A percentile compares a stretch with the other conserved stretches of the same genome.
Evolutionary conservation across 495 filamentous ascomycete species (phyloP).

Genomic region (Xylaria bambusicola): DNA sequence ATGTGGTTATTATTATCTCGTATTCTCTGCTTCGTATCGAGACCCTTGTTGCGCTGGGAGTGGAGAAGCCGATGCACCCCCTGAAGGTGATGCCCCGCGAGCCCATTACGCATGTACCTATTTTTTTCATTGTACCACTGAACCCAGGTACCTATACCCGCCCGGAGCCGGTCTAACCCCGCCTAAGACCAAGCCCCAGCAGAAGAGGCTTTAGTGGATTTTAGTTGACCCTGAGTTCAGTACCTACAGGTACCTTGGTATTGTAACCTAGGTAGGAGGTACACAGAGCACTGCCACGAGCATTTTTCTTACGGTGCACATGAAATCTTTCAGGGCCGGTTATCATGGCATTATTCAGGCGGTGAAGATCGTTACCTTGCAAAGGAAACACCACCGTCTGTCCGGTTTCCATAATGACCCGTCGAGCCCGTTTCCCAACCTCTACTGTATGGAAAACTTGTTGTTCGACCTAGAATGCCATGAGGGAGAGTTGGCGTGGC

Average conservation of each 20-base stretch:
- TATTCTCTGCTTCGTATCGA: constrained; percentile 12
- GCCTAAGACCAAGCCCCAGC: constrained; percentile 3
- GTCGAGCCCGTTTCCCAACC: not conserved
- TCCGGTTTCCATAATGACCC: not conserved
- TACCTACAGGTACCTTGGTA: too few relatives aligned
- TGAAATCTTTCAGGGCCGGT: not conserved
- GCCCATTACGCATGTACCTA: not conserved
- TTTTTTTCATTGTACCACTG: too few relatives aligned
- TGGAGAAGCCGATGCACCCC: not conserved
- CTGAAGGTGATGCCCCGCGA: too few relatives aligned
- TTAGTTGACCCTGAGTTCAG: too few relatives aligned
- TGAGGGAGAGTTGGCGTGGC: not conserved
- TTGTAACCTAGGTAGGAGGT: too few relatives aligned
- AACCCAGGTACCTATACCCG: not conserved
- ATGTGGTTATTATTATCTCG: constrained; percentile 9
- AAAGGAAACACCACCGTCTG: not conserved
- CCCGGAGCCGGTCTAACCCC: too few relatives aligned
- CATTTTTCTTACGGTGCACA: not conserved
- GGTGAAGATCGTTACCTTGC: constrained; percentile 11
- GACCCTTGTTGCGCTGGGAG: constrained; percentile 2
- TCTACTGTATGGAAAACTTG: not conserved
- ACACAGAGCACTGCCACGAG: too few relatives aligned
- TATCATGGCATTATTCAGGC: not conserved
- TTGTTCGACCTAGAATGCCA: not conserved
- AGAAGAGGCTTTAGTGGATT: too few relatives aligned